Base-by-base conservation (phyloP, 1,284 basidiomycete genomes). In the Trametes pubescens region DNA sequence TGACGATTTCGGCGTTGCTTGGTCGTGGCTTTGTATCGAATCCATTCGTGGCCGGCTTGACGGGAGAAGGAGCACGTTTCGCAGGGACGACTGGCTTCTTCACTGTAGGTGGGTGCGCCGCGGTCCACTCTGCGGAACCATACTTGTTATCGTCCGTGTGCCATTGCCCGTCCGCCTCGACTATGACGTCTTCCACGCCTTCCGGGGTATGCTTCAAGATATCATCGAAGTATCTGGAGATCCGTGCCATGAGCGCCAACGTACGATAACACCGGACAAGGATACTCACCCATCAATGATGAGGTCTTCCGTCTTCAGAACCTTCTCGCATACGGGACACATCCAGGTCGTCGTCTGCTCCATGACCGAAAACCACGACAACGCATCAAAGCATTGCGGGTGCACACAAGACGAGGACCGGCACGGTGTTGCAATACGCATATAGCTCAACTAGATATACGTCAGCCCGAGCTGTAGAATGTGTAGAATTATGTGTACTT, bases 91-190 rank as follows among this genome's bases (percentile, higher is more conserved):
- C 46, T 7, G 73, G 73, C 62, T 78, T 78, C 49, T 76, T 66
- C 46, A 76, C 76, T 51, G 75, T 77, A 18, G 75, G 66, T 32
- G 77, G 72, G 75, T 92, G 86, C 1, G 78, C 72, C 29, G 82
- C 81, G 67, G 84, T 84, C 94, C 94, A 96, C 24, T 75, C 79
- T 0, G 80, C 74, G 11, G 94, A 95, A 1, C 86, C 94, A 72
- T 88, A 91, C 75, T 91, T 93, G 78, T 92, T 87, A 76, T 99
- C 94, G 18, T 86, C 81, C 0, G 95, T 95, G 74, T 97, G 95
- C 98, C 98, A 99, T 73, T 95, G 89, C 0, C 95, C 96, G 74
- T 97, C 91, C 0, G 95, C 87, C 77, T 99, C 96, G 11, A 99
- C 90, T 44, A 97, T 85, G 13, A 99, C 96, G 69, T 96, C 92